Conservation (phyloP, 2,329 filamentous ascomycete species). For the Pleoardoris graminearum region DNA sequence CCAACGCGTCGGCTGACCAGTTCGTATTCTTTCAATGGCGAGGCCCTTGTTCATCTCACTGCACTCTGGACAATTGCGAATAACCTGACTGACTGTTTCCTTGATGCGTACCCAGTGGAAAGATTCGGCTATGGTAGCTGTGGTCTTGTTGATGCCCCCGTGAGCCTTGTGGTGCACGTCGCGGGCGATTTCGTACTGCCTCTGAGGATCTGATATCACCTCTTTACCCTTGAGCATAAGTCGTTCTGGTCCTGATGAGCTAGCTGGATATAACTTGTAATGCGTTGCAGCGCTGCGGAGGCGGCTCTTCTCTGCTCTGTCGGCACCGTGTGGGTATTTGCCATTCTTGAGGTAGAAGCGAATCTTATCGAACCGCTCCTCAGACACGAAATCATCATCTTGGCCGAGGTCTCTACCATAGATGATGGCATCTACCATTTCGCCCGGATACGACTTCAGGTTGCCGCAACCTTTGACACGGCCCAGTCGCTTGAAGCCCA, state of each 20-base stretch:
- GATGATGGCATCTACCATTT: slow-evolving; percentile 56
- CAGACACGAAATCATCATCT: slow-evolving; percentile 83
- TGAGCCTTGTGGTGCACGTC: slow-evolving; percentile 75
- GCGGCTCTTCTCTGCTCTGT: slow-evolving; percentile 93
- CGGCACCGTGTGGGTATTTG: slow-evolving; percentile 89
- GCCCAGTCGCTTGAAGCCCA: slow-evolving; percentile 91
- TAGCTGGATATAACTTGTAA: slow-evolving; percentile 73
- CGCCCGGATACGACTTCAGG: slow-evolving; percentile 51
- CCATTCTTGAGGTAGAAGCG: slow-evolving; percentile 94
- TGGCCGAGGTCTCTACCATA: slow-evolving; percentile 63
- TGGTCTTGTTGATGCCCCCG: slow-evolving; percentile 97
- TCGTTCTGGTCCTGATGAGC: slow-evolving; percentile 55
- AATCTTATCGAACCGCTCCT: slow-evolving; percentile 98
- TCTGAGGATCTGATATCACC: slow-evolving; percentile 85
- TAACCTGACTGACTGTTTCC: slow-evolving; percentile 92
- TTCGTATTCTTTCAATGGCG: slow-evolving; percentile 10
- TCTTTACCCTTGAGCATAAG: slow-evolving; percentile 98
- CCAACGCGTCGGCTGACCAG: slow-evolving; percentile 9
- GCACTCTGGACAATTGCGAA: slow-evolving; percentile 87
- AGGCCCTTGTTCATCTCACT: slow-evolving; percentile 63
- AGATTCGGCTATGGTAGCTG: slow-evolving; percentile 86
- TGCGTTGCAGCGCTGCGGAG: slow-evolving; percentile 91
- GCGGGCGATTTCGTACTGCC: slow-evolving; percentile 87
- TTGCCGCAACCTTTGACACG: slow-evolving; percentile 64
- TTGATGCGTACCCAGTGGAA: slow-evolving; percentile 99